Conservation (phyloP, 495 filamentous ascomycete species). For the Penicillium arizonense region DNA sequence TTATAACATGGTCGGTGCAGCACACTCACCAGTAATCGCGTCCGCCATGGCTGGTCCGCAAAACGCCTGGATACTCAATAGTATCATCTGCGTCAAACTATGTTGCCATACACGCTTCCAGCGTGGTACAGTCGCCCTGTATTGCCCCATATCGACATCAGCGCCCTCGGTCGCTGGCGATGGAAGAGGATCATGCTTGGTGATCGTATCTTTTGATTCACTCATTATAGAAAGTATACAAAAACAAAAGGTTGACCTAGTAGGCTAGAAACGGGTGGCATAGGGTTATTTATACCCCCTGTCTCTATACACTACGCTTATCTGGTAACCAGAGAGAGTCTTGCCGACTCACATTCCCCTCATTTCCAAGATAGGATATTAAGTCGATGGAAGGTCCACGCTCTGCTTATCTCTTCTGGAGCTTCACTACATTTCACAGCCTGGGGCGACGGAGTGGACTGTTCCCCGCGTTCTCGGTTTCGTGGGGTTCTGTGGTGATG, state of each 20-base stretch:
- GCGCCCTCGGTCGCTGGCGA: not conserved
- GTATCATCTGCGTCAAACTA: slow-evolving; percentile 34
- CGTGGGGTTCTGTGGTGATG: not conserved
- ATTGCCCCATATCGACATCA: slow-evolving; percentile 13
- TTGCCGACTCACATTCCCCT: not conserved
- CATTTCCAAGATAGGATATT: not conserved
- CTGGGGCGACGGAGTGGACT: not conserved
- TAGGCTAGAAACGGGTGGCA: no score
- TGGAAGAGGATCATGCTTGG: slow-evolving; percentile 3
- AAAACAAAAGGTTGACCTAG: no score
- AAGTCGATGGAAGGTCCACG: not conserved
- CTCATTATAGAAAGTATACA: not conserved
- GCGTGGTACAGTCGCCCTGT: slow-evolving; percentile 18
- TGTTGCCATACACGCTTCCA: slow-evolving; percentile 32
- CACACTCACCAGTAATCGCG: slow-evolving; percentile 25
- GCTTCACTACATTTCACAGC: not conserved
- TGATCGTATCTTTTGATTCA: slow-evolving; percentile 12
- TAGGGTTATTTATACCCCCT: no score
- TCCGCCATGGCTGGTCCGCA: slow-evolving; percentile 22
- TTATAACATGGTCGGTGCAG: not conserved
- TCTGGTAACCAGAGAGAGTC: not conserved
- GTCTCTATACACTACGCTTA: not conserved
- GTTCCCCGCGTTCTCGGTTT: slow-evolving; percentile 9
- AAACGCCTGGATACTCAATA: slow-evolving; percentile 19
- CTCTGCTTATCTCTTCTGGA: slow-evolving; percentile 4